Evolutionary conservation across 345 rosid species (phyloP).

Genomic region (Leavenworthia alabamica): DNA sequence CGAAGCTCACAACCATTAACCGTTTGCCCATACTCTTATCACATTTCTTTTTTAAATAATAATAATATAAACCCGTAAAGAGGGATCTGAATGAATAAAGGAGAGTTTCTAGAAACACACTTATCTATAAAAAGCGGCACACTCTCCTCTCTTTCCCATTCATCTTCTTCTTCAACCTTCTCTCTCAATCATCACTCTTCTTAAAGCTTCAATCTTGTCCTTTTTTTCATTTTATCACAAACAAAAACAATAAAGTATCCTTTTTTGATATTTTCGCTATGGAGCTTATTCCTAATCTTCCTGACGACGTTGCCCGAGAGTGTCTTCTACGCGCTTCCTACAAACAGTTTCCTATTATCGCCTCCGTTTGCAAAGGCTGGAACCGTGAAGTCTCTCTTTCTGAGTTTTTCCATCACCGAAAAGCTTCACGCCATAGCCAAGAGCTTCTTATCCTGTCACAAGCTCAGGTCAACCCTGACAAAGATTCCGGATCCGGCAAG

Average conservation of each 20-base stretch:
- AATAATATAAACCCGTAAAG: background rate
- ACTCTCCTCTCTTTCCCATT: constrained; percentile 2
- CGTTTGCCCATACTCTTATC: background rate
- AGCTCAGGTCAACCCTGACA: constrained; percentile 34
- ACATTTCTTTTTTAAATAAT: background rate
- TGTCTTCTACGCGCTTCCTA: constrained; percentile 49
- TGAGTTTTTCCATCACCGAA: constrained; percentile 37
- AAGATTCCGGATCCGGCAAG: constrained; percentile 24
- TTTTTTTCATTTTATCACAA: background rate
- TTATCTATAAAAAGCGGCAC: constrained; percentile 21
- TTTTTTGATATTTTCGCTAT: constrained; percentile 16
- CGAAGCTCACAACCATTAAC: constrained; percentile 1
- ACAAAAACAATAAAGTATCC: background rate
- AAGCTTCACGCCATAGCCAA: constrained; percentile 32
- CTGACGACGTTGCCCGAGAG: constrained; percentile 52
- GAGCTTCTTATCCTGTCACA: constrained; percentile 52
- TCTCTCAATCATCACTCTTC: background rate
- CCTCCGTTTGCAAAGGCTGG: constrained; percentile 58
- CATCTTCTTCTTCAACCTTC: constrained; percentile 18
- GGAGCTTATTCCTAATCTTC: constrained; percentile 62
- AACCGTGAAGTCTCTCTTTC: constrained; percentile 44
- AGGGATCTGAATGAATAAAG: background rate
- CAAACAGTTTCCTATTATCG: constrained; percentile 34
- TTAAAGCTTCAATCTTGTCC: background rate
- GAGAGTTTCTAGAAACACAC: constrained; percentile 23